phyloP scores from a whole-genome alignment of 306 rosid genomes.

The Lotus japonicus region DNA sequence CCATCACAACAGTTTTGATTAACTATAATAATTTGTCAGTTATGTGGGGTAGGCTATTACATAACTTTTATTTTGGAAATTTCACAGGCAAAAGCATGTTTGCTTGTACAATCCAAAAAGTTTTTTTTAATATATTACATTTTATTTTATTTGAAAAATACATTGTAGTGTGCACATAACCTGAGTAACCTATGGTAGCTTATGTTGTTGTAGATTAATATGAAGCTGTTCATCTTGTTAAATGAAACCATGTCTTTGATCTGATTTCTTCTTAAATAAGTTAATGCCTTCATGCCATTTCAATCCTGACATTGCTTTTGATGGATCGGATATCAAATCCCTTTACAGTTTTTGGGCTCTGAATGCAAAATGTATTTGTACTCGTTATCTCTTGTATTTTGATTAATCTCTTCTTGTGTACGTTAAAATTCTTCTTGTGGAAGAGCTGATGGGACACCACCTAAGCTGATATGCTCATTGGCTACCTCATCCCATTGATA shows the following conservation, averaged over 20 bases:
- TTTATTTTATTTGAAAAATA: background rate
- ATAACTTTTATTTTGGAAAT: background rate
- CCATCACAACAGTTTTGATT: background rate
- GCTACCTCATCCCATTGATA: background rate
- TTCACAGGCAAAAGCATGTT: background rate
- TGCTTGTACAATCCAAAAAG: background rate
- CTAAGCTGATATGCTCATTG: background rate
- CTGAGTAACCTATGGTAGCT: background rate
- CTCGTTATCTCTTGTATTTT: background rate
- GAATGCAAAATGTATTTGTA: background rate
- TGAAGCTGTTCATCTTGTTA: background rate
- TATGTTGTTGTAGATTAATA: background rate
- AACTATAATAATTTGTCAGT: background rate
- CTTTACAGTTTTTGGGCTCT: background rate
- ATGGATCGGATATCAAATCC: background rate
- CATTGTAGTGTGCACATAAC: background rate
- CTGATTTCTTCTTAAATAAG: slow-evolving; percentile 1
- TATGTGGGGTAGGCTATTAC: background rate
- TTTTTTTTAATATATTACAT: background rate
- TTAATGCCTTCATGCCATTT: slow-evolving; percentile 3
- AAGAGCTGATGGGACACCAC: background rate
- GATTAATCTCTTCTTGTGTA: background rate
- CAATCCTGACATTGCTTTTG: slow-evolving; percentile 13
- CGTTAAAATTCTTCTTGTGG: background rate
- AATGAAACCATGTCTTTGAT: background rate